phyloP scores from a whole-genome alignment of 345 rosid genomes.

The Eucalyptus cloeziana region DNA sequence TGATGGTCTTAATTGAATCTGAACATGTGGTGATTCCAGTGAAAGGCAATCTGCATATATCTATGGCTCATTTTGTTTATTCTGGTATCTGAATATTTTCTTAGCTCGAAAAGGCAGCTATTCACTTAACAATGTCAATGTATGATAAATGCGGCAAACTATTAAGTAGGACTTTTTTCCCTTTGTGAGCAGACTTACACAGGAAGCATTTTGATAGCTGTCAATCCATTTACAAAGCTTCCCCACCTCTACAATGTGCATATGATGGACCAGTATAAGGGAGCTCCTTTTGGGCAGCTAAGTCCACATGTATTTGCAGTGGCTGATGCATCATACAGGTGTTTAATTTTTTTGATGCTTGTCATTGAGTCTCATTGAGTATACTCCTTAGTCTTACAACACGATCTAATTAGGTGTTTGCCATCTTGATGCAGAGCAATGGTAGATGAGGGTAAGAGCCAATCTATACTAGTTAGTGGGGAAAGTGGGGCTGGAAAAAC shows the following conservation, averaged over 20 bases:
- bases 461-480: conserved; percentile 95
- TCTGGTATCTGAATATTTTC: not conserved
- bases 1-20: not conserved
- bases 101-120: not conserved
- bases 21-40: not conserved
- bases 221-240: conserved; percentile 96
- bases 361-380: not conserved
- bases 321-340: conserved; percentile 98
- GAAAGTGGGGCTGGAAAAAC: conserved; percentile 99
- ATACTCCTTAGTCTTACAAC: not conserved
- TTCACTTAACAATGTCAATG: not conserved
- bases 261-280: conserved; percentile 99
- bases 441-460: conserved; percentile 79
- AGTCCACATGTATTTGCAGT: conserved; percentile 99
- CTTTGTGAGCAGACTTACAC: conserved; percentile 63
- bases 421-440: conserved; percentile 63
- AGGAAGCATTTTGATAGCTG: conserved; percentile 96
- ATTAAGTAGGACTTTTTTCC: not conserved
- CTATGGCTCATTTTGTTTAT: not conserved
- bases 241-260: conserved; percentile 93
- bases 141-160: not conserved
- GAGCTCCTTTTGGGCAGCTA: conserved; percentile 94
- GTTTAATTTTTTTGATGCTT: not conserved
- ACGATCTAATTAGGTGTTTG: conserved; percentile 7
- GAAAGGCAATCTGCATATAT: not conserved